Evolutionary conservation across 2,329 filamentous ascomycete genomes (phyloP).

Genomic region (Exophiala sideris): DNA sequence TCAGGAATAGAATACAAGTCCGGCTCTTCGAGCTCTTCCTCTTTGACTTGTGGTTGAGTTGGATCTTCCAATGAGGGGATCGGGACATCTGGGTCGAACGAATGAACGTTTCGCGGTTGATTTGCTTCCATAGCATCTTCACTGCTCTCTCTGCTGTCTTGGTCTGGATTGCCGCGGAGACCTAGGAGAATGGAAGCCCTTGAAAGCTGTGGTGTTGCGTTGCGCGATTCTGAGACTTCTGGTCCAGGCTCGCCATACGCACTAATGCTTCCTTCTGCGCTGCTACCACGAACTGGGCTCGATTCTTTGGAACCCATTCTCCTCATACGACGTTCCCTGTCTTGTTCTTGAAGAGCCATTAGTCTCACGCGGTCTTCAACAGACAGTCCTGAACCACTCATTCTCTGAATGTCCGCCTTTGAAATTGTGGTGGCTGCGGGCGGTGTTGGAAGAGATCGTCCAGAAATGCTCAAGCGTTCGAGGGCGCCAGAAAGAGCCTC

Average conservation of each 20-base stretch:
- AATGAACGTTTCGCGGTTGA: slow-evolving; percentile 27
- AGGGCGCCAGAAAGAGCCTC: slow-evolving; percentile 60
- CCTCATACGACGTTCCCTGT: slow-evolving; percentile 66
- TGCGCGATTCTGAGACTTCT: slow-evolving; percentile 64
- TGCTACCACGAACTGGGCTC: slow-evolving; percentile 38
- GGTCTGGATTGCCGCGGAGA: slow-evolving; percentile 55
- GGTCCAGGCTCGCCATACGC: slow-evolving; percentile 34
- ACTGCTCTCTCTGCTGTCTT: slow-evolving; percentile 50
- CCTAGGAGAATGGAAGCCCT: slow-evolving; percentile 89
- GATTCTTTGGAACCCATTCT: slow-evolving; percentile 48
- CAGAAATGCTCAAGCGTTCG: slow-evolving; percentile 65
- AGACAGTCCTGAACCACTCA: slow-evolving; percentile 72
- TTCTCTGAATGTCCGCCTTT: slow-evolving; percentile 74
- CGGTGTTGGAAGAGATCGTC: slow-evolving; percentile 68
- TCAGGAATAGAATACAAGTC: slow-evolving; percentile 68
- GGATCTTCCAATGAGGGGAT: slow-evolving; percentile 78
- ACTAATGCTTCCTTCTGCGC: slow-evolving; percentile 32
- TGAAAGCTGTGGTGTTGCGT: slow-evolving; percentile 54
- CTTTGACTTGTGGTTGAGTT: slow-evolving; percentile 52
- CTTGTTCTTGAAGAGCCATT: slow-evolving; percentile 72
- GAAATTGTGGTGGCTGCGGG: slow-evolving; percentile 64
- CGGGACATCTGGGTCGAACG: slow-evolving; percentile 79
- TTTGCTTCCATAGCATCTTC: slow-evolving; percentile 37
- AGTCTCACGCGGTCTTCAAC: slow-evolving; percentile 81
- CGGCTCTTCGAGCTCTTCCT: slow-evolving; percentile 56